A percentile compares a stretch with the other conserved stretches of the same genome.
phyloP scores from a whole-genome alignment of 108 stramenopile genomes.

The Seminavis robusta region DNA sequence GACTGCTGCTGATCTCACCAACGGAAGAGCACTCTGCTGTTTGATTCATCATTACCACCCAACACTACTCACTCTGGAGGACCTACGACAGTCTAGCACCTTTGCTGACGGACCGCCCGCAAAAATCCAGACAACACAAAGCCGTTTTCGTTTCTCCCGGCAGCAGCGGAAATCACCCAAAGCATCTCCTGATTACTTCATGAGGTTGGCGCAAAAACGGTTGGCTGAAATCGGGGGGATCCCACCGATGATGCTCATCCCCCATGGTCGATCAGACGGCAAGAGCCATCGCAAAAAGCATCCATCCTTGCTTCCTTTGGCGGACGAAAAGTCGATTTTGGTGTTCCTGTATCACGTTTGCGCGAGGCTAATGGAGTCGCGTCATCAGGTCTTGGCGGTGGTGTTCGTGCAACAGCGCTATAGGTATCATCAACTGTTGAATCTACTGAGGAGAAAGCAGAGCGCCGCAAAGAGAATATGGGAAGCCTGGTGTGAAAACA shows the following conservation, averaged over 20 bases:
- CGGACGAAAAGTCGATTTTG: constrained; percentile 79
- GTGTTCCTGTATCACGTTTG: constrained; percentile 80
- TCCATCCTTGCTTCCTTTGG: too few species aligned
- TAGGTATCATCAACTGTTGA: constrained; percentile 14
- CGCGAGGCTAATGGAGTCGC: constrained; percentile 85
- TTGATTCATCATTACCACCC: constrained; percentile 95
- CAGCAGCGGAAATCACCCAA: too few species aligned
- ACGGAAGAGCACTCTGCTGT: constrained; percentile 82
- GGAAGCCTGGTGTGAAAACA: constrained; percentile 27
- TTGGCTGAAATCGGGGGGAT: constrained; percentile 83
- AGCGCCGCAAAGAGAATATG: constrained; percentile 43
- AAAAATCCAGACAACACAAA: neutral
- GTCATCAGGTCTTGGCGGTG: constrained; percentile 65
- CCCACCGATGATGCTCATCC: constrained; percentile 75
- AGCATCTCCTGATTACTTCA: too few species aligned
- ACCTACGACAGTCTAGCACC: constrained; percentile 48
- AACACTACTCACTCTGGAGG: constrained; percentile 37
- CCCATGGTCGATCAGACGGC: too few species aligned
- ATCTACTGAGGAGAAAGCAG: constrained; percentile 21
- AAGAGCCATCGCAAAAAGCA: too few species aligned
- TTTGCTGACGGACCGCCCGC: constrained; percentile 4
- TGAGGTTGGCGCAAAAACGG: constrained; percentile 38
- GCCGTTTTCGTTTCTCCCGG: constrained; percentile 61
- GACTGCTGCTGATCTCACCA: too few species aligned
- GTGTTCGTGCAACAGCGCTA: constrained; percentile 55